Percentiles rank a stretch among this genome's conserved stretches.
Conservation (phyloP, 768 basidiomycete genomes). For the Collybia sordida region DNA sequence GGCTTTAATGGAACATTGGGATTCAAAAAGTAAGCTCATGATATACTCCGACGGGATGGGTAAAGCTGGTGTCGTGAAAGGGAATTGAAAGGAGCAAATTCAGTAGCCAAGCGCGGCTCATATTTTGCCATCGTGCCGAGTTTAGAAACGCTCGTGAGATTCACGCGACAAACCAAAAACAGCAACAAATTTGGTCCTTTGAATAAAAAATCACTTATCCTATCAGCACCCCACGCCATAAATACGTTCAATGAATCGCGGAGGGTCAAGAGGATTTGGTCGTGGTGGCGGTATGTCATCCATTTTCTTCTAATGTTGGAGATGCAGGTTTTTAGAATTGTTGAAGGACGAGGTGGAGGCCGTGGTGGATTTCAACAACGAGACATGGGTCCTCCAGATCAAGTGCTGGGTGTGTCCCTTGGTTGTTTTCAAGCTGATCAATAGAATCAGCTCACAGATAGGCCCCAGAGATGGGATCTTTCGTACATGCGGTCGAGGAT, state of each 20-base stretch:
- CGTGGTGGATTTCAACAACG: constrained; percentile 72
- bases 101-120: too few relatives aligned
- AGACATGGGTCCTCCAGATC: constrained; percentile 77
- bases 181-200: neutral
- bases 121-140: too few relatives aligned
- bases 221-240: neutral
- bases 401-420: constrained; percentile 62
- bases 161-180: neutral
- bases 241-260: constrained; percentile 44
- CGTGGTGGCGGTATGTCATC: constrained; percentile 47
- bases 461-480: constrained; percentile 83
- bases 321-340: constrained; percentile 25
- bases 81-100: too few relatives aligned
- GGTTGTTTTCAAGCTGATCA: neutral
- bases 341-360: constrained; percentile 56
- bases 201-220: neutral
- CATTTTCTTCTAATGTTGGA: neutral
- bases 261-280: constrained; percentile 51
- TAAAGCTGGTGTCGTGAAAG: too few relatives aligned
- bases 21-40: constrained; percentile 31
- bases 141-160: neutral
- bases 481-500: constrained; percentile 94
- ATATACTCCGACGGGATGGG: neutral
- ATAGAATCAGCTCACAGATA: constrained; percentile 3
- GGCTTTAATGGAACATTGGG: constrained; percentile 16